phyloP scores from a whole-genome alignment of 2,329 filamentous ascomycete species.

The Colletotrichum camelliae region DNA sequence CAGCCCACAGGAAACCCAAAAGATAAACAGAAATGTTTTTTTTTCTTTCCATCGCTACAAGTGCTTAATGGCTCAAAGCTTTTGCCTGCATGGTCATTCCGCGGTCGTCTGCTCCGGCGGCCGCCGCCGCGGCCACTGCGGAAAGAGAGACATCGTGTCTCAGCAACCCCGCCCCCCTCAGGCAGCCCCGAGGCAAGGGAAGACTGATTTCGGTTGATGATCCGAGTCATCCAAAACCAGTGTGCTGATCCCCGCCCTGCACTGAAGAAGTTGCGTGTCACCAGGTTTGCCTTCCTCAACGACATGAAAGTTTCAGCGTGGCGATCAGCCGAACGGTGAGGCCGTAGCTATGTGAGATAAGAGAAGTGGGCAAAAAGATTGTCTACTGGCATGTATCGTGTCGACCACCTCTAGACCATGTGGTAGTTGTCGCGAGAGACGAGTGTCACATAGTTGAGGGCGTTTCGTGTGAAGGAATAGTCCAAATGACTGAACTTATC shows the following conservation, averaged over 20 bases:
- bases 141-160: neutral
- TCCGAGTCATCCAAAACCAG: neutral
- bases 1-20: neutral
- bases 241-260: neutral
- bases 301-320: neutral
- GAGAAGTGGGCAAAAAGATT: accelerated
- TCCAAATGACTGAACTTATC: neutral
- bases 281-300: neutral
- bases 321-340: neutral
- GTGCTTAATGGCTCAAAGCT: neutral
- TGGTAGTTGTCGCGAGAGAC: accelerated
- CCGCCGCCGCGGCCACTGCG: neutral
- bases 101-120: neutral
- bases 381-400: too few relatives aligned
- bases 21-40: neutral
- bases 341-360: neutral
- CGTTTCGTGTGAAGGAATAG: neutral
- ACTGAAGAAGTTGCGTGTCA: neutral
- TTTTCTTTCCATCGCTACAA: neutral
- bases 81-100: neutral
- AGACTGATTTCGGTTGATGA: neutral
- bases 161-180: neutral
- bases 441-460: neutral
- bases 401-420: neutral
- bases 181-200: neutral